These are phyloP conservation scores for Fusarium palustre DNA, from an alignment of 2,329 filamentous ascomycete genomes.

Conservation along the genomic window DNA sequence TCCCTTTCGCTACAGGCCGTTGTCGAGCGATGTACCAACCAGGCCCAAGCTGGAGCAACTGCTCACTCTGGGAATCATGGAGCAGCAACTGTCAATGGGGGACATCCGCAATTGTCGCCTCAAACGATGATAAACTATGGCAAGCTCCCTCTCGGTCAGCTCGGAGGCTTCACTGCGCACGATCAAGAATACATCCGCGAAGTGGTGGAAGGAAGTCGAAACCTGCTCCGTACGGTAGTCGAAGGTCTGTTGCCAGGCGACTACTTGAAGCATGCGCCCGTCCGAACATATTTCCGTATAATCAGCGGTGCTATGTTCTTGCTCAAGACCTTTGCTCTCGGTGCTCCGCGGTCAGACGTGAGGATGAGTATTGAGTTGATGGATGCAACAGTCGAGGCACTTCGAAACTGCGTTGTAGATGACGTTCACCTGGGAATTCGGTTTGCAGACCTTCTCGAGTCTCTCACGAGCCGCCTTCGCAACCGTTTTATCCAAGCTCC, in stretches of 20 bases:
- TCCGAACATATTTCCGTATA: slow-evolving; percentile 87
- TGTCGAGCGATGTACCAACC: slow-evolving; percentile 85
- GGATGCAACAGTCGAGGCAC: slow-evolving; percentile 77
- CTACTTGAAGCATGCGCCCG: slow-evolving; percentile 84
- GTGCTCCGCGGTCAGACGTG: slow-evolving; percentile 82
- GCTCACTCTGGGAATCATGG: slow-evolving; percentile 52
- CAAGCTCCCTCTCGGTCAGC: slow-evolving; percentile 71
- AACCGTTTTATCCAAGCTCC: slow-evolving; percentile 78
- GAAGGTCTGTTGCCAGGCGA: slow-evolving; percentile 79
- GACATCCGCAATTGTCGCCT: slow-evolving; percentile 62
- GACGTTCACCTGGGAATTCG: slow-evolving; percentile 87
- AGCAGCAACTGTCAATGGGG: slow-evolving; percentile 47
- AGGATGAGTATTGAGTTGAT: slow-evolving; percentile 80
- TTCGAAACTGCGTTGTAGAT: slow-evolving; percentile 83
- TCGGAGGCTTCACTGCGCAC: slow-evolving; percentile 72
- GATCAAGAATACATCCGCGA: slow-evolving; percentile 81
- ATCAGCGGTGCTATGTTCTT: slow-evolving; percentile 88
- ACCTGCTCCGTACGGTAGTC: slow-evolving; percentile 80
- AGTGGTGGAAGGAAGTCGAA: slow-evolving; percentile 81
- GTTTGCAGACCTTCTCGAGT: slow-evolving; percentile 85
- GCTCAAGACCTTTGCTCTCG: slow-evolving; percentile 85
- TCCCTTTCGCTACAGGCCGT: slow-evolving; percentile 94
- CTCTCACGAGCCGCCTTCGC: slow-evolving; percentile 78
- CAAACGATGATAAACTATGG: slow-evolving; percentile 74
- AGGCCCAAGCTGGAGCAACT: slow-evolving; percentile 71